These are phyloP conservation scores for Comarum palustre DNA, from an alignment of 306 rosid genomes.

Conservation along the genomic window DNA sequence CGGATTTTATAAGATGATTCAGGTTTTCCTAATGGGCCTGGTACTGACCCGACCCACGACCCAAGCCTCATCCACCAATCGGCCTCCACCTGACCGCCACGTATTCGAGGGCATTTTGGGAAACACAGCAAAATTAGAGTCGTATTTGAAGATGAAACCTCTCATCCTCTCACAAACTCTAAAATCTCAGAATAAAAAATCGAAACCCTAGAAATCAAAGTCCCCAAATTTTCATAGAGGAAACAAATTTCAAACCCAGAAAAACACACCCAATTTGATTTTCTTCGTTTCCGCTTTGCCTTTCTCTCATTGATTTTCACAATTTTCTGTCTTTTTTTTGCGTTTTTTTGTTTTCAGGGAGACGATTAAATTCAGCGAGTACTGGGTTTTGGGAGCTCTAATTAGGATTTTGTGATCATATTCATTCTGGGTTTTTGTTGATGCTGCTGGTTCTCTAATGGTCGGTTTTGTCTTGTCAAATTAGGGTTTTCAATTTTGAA, in stretches of 20 bases:
- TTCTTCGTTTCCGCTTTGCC: neutral
- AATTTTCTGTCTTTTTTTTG: neutral
- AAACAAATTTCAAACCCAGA: neutral
- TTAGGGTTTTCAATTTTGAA: conserved; percentile 64
- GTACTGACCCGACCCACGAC: neutral
- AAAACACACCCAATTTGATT: neutral
- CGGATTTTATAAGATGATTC: too few relatives aligned
- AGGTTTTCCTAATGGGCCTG: neutral
- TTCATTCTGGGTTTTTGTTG: conserved; percentile 13
- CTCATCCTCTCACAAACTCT: neutral
- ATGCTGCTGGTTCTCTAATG: conserved; percentile 39
- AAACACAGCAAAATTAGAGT: neutral
- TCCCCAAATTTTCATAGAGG: neutral
- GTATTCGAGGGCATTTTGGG: neutral
- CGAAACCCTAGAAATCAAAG: conserved; percentile 18
- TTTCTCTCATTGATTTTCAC: neutral
- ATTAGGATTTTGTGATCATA: neutral
- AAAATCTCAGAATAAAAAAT: neutral
- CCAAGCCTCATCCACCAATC: neutral
- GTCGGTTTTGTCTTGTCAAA: conserved; percentile 47
- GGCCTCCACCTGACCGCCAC: neutral
- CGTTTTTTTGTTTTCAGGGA: conserved; percentile 15
- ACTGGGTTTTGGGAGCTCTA: conserved; percentile 14
- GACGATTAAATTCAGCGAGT: neutral
- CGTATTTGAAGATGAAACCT: neutral